Base-by-base conservation (phyloP, 371 early-diverging fungal species). In the Chytridiales sp. region DNA sequence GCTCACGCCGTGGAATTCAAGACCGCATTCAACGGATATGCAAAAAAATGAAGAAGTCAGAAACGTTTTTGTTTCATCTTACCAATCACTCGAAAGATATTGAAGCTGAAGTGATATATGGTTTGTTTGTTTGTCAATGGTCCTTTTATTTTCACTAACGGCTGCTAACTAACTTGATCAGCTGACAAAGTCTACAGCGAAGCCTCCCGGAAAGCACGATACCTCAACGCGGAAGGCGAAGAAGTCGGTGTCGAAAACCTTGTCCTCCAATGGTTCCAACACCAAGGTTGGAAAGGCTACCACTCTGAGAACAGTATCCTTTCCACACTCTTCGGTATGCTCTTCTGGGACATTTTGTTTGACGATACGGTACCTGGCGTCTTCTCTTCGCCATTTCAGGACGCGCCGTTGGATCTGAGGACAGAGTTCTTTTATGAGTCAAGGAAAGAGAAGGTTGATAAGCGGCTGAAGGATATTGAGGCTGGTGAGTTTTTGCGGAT, bases 301-400 rank as follows among this genome's bases (percentile, higher is more conserved):
- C 75, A 74, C 57, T 51, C 72, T 6, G 75, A 74, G 42, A 67
- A 63, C 60, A 53, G 57, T 27, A 61, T 71, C 40, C 31, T 74
- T 13, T 67, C 72, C 9, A 69, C 73, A 4, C 41, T 73, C n/a
- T 74, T 74, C 58, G 75, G 75, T 3, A 5, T 74, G 47, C 56
- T 74, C 26, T 74, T 74, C 56, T 69, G 68, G 68, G 71, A 74
- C 42, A 56, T 69, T 22, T 30, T 74, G n/a, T 74, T 69, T 59
- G 68, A 68, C 44, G 64, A 59, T 53, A 38, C 55, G 3, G 67
- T 71, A 17, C 66, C 65, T 4, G 70, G 66, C 2, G 75, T 67
- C 5, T 74, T 74, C 46, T 38, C 48, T 6, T 59, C 65, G 9
- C 66, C 68, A 29, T 71, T 61, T 53, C 75, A 74, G 50, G 72